Conservation (phyloP, 768 basidiomycete genomes). For the Polyporus arcularius region DNA sequence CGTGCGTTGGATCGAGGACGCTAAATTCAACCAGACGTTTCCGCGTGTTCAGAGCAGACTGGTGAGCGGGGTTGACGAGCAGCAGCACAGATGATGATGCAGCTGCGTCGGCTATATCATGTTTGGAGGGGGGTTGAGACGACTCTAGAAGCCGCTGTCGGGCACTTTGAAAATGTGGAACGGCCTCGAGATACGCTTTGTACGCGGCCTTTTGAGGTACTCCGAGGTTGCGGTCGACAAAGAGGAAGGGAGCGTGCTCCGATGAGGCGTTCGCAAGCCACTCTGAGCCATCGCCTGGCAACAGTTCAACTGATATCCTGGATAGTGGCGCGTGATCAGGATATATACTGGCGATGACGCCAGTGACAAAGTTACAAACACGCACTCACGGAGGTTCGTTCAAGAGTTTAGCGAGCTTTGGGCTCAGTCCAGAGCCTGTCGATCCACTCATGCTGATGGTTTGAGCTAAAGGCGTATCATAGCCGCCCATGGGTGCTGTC, state of each 20-base stretch:
- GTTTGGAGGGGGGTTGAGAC: not conserved
- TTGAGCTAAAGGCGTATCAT: too few species aligned
- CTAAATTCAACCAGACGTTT: slow-evolving; percentile 50
- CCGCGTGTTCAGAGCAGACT: slow-evolving; percentile 63
- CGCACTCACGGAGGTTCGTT: slow-evolving; percentile 17
- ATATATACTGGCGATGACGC: not conserved
- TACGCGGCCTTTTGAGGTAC: slow-evolving; percentile 61
- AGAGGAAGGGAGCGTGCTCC: slow-evolving; percentile 49
- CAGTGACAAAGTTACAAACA: not conserved
- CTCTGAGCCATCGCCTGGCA: slow-evolving; percentile 55
- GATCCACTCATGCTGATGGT: not conserved
- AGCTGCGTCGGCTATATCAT: slow-evolving; percentile 21
- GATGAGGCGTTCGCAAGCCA: slow-evolving; percentile 40
- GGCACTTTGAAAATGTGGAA: slow-evolving; percentile 28
- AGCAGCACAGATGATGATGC: slow-evolving; percentile 50
- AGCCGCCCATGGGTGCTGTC: too few species aligned
- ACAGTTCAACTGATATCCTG: slow-evolving; percentile 58
- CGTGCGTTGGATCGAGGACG: slow-evolving; percentile 40
- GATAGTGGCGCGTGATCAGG: not conserved
- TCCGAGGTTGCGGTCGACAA: slow-evolving; percentile 61
- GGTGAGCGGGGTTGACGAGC: slow-evolving; percentile 68
- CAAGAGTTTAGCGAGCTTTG: slow-evolving; percentile 9
- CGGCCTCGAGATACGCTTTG: slow-evolving; percentile 49
- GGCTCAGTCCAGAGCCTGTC: not conserved
- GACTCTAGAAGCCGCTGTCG: not conserved